These are phyloP conservation scores for Xylariomycetidae sp. DNA, from an alignment of 2,329 filamentous ascomycete genomes.

Conservation along the genomic window DNA sequence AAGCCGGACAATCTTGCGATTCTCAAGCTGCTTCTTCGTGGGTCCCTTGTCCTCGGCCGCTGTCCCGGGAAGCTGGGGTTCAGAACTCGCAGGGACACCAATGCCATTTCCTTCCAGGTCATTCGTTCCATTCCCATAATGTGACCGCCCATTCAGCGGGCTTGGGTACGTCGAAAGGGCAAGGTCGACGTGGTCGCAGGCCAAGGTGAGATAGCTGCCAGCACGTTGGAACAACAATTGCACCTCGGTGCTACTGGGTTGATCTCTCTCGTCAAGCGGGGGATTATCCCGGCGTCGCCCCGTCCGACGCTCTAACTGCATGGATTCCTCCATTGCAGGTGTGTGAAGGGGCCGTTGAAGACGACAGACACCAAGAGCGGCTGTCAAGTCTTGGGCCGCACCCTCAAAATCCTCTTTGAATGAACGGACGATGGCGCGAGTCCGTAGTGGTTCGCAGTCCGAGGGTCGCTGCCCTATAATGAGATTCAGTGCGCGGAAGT, in stretches of 20 bases:
- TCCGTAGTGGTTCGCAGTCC: constrained; percentile 63
- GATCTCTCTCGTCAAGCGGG: constrained; percentile 36
- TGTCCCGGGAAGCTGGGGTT: constrained; percentile 1
- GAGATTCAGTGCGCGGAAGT: constrained; percentile 58
- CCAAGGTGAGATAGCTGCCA: constrained; percentile 64
- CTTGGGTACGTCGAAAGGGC: constrained; percentile 36
- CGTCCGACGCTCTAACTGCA: constrained; percentile 41
- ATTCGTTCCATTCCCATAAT: constrained; percentile 14
- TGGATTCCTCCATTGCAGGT: constrained; percentile 38
- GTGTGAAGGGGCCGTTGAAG: constrained; percentile 46
- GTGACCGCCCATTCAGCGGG: constrained; percentile 11
- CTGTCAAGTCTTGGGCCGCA: constrained; percentile 64
- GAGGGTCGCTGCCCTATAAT: constrained; percentile 59
- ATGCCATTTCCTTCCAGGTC: constrained; percentile 9
- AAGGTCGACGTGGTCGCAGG: constrained; percentile 56
- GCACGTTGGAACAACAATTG: constrained; percentile 75
- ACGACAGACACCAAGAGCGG: constrained; percentile 52
- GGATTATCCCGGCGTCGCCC: constrained; percentile 25
- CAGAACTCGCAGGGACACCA: no score
- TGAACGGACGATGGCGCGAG: constrained; percentile 65
- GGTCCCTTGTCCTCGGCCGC: constrained; percentile 10
- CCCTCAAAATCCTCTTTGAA: constrained; percentile 71
- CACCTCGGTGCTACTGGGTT: constrained; percentile 67
- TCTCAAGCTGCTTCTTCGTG: constrained; percentile 38
- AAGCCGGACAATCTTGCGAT: constrained; percentile 62